Conservation (phyloP, 2,329 filamentous ascomycete genomes). For the Tolypocladium capitatum region DNA sequence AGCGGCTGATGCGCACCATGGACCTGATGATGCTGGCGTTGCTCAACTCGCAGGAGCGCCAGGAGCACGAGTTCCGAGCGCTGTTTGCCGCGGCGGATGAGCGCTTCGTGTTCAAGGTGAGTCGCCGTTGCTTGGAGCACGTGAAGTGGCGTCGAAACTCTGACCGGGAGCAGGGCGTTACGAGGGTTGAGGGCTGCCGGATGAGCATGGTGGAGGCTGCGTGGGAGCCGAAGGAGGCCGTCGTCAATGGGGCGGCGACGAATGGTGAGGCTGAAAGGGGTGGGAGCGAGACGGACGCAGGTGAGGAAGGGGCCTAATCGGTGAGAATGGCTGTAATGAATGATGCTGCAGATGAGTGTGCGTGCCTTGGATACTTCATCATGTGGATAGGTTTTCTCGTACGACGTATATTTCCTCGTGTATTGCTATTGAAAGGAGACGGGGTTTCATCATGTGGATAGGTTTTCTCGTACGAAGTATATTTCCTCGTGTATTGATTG, state of each 20-base stretch:
- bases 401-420: too few species aligned
- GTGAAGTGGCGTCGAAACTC: not conserved
- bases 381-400: not conserved
- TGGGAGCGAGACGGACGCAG: not conserved
- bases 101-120: slow-evolving; percentile 29
- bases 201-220: slow-evolving; percentile 37
- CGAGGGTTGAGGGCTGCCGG: slow-evolving; percentile 24
- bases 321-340: not conserved
- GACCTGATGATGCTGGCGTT: slow-evolving; percentile 38
- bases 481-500: too few species aligned
- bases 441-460: too few species aligned
- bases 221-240: slow-evolving; percentile 21
- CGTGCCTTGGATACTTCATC: too few species aligned
- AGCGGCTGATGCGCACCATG: slow-evolving; percentile 34
- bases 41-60: slow-evolving; percentile 38
- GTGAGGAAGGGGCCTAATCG: not conserved
- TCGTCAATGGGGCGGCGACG: not conserved
- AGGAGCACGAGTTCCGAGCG: slow-evolving; percentile 29
- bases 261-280: not conserved
- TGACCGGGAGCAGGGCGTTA: slow-evolving; percentile 21
- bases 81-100: slow-evolving; percentile 29
- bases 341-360: not conserved
- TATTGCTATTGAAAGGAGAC: too few species aligned
- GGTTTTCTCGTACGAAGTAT: too few species aligned
- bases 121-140: not conserved